Percentiles rank a stretch among this genome's conserved stretches.
phyloP scores from a whole-genome alignment of 371 early-diverging fungal species.

The Dinochytrium kinnereticum region DNA sequence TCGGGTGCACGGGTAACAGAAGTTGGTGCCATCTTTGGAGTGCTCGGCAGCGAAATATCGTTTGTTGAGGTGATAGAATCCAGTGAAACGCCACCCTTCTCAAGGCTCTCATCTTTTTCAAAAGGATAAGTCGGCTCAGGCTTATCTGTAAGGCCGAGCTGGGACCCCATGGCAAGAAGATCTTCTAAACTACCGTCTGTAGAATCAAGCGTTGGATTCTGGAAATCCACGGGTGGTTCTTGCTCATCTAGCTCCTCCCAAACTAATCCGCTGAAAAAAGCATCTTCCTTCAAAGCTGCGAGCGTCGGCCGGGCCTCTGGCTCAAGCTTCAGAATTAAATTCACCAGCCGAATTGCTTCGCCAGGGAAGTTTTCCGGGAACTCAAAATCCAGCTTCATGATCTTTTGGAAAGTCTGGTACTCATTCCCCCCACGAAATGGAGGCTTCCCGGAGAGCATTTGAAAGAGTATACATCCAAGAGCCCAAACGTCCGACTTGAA shows the following conservation, averaged over 20 bases:
- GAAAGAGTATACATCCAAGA: slow-evolving; percentile 96
- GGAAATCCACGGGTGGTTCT: slow-evolving; percentile 27
- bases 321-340: slow-evolving; percentile 74
- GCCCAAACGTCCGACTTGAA: slow-evolving; percentile 97
- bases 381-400: slow-evolving; percentile 81
- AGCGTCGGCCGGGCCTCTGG: slow-evolving; percentile 64
- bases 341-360: slow-evolving; percentile 72
- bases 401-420: slow-evolving; percentile 95
- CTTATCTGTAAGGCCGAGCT: neutral
- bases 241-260: slow-evolving; percentile 37
- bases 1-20: slow-evolving; percentile 28
- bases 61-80: neutral
- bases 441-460: slow-evolving; percentile 89
- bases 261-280: slow-evolving; percentile 42
- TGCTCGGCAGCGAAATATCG: neutral
- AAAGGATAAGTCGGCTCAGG: neutral
- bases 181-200: slow-evolving; percentile 4
- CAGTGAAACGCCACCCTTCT: neutral
- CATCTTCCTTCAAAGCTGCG: slow-evolving; percentile 28
- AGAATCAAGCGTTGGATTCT: neutral
- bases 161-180: neutral
- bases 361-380: slow-evolving; percentile 78
- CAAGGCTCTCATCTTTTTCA: neutral
- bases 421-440: slow-evolving; percentile 97
- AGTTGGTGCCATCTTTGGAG: slow-evolving; percentile 13